Evolutionary conservation across 169 alveolate species (phyloP).

Genomic region (Toxoplasma gondii): DNA sequence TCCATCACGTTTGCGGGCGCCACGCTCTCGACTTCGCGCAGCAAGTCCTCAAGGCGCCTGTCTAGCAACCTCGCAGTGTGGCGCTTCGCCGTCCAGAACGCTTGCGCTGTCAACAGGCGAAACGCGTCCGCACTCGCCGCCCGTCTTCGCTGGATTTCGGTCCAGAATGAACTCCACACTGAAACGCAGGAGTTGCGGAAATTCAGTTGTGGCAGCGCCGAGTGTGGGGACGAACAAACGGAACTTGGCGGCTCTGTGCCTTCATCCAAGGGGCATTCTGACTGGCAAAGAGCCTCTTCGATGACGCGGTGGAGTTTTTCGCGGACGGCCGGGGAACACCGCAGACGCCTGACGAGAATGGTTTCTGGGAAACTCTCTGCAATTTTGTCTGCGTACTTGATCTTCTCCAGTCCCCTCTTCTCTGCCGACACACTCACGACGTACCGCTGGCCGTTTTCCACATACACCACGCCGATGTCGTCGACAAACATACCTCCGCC

Average conservation of each 20-base stretch:
- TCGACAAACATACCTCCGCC: conserved; percentile 13
- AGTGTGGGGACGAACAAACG: neutral
- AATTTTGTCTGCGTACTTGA: conserved; percentile 5
- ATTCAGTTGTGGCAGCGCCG: neutral
- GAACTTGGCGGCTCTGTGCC: neutral
- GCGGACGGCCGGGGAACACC: conserved; percentile 3
- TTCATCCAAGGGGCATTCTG: neutral
- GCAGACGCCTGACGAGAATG: conserved; percentile 6
- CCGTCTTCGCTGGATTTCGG: neutral
- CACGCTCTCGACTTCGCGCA: conserved; percentile 1
- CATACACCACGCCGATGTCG: conserved; percentile 4
- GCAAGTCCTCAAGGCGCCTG: neutral
- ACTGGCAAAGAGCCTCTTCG: neutral
- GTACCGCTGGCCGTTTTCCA: conserved; percentile 3
- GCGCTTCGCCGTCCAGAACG: neutral
- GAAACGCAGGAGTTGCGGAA: neutral
- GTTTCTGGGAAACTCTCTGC: neutral
- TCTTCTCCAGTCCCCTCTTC: neutral
- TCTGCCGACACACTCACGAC: neutral
- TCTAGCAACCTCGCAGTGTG: neutral
- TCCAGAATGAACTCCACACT: neutral
- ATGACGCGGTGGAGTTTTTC: neutral
- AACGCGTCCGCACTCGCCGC: neutral
- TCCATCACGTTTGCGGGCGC: neutral
- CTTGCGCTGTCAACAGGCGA: neutral